Evolutionary conservation across 495 filamentous ascomycete species (phyloP), one percentile per base, ranked within the genome.

Genomic region (Physcia stellaris): DNA sequence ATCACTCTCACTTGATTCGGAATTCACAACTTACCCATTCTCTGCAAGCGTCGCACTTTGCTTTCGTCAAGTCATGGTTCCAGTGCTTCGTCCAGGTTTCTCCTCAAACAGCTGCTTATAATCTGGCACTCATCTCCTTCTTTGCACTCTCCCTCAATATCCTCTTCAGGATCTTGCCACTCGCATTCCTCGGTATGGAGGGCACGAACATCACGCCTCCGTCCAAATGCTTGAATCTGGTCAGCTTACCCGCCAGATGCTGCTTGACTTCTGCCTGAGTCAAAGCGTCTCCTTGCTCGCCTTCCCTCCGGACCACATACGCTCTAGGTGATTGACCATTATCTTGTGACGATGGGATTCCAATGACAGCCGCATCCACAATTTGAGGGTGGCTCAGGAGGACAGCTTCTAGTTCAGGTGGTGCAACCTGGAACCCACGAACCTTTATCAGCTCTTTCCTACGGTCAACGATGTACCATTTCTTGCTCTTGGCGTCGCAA

Each of bases 371-470:
- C 2, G 69, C 83, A 52, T 95, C 84, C 20, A 66, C 59, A 22
- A 94, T 65, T 2, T 68, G 64, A 2, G 73, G 71, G 38, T 84
- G 77, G 17, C 79, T 72, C 7, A 94, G 57, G 15, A 95, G 62
- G 2, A 87, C 53, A 4, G 72, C 76, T 54, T 94, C 86, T 1
- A 94, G 61, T 58, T 94, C 86, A 0, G 86, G 83, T 0, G 86
- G 86, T 4, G 85, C 83, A 17, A 94, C 83, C 53, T 93, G 86
- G 45, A 79, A 77, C 16, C 81, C 86, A 59, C 83, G 82, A 44
- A 92, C 80, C 61, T 87, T 87, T 61, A 87, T 86, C 43, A 86
- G 61, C 35, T 52, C 71, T 67, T 80, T 80, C 47, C 80, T 74
- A 13, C 86, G 75, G 50, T 93, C 86, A 19, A 93, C 75, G 21